Conservation (phyloP, 495 filamentous ascomycete species). For the Podospora didyma region DNA sequence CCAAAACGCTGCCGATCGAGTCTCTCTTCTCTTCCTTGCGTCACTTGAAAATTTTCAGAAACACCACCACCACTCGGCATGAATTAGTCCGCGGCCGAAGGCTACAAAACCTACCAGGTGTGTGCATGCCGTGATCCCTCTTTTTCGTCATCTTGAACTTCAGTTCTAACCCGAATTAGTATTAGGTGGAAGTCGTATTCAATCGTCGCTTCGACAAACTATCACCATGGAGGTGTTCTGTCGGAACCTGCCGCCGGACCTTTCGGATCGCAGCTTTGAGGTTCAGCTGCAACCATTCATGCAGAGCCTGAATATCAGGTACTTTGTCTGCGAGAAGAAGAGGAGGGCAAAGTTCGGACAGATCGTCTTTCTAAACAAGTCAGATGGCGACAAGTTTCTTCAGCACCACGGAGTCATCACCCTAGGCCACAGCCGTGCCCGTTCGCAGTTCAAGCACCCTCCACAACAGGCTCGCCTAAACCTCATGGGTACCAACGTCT, state of each 20-base stretch:
- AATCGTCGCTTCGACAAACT: not conserved
- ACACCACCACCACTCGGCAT: no score
- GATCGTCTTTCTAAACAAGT: constrained; percentile 33
- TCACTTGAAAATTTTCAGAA: no score
- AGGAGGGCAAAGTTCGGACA: constrained; percentile 21
- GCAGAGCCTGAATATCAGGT: constrained; percentile 25
- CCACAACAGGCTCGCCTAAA: constrained; percentile 28
- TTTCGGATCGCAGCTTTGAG: constrained; percentile 29
- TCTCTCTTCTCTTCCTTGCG: no score
- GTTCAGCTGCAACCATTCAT: constrained; percentile 31
- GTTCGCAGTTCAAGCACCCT: no score
- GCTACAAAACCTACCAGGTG: no score
- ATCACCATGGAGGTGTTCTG: constrained; percentile 41
- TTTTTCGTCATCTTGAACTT: no score
- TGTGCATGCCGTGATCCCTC: no score
- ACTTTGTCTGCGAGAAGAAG: constrained; percentile 34
- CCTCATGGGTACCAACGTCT: constrained; percentile 33
- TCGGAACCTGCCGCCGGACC: constrained; percentile 29
- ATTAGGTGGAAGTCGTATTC: no score
- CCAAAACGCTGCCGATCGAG: no score
- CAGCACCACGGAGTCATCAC: constrained; percentile 9
- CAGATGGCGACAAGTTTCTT: constrained; percentile 38
- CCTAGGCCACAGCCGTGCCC: not conserved
- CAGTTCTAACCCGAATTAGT: no score
- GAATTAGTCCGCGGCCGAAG: no score